Evolutionary conservation across 331 rosid species (phyloP), one percentile per base, ranked within the genome.

Genomic region (Pyrus hybrid): DNA sequence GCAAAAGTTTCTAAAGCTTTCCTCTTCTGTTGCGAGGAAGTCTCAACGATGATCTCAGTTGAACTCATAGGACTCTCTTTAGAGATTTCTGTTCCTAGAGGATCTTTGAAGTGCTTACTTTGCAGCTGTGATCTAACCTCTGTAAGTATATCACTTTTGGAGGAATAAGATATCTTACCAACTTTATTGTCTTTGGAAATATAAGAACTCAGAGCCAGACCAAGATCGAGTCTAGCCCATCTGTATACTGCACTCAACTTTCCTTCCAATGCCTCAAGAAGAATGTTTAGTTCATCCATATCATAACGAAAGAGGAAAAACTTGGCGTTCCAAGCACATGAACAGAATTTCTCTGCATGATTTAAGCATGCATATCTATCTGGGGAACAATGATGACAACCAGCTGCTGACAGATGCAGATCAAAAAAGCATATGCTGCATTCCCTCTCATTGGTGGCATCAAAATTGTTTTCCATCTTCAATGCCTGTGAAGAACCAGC

Each of bases 261-360:
- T 79, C 99, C 99, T 78, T 95, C 93, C 91, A 95, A 85, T 80
- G 99, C 99, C 83, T 95, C 97, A 70, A 92, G 89, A 60, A 95
- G 96, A 77, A 92, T 82, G 76, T 80, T 82, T 80, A 95, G 80
- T 80, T 95, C 99, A 80, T 80, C 80, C 33, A 87, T 77, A 79
- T 92, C 96, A 76, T 95, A 95, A 25, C 99, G 99, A 37, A 92
- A 95, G 58, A 95, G 97, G 79, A 89, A 95, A 83, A 87, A 86
- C 77, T 82, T 95, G 82, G 91, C 76, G 71, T 79, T 89, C 96
- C 82, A 85, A 73, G 93, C 74, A 88, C 97, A 95, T 13, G 90
- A 84, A 63, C 99, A 95, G 65, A 95, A 81, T 49, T 95, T 89
- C 78, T 92, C 89, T 76, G 97, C 97, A 80, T 95, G 99, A 89